Base-by-base conservation (phyloP, 1,139 yeast species). In the Nakaseomyces delphensis region DNA sequence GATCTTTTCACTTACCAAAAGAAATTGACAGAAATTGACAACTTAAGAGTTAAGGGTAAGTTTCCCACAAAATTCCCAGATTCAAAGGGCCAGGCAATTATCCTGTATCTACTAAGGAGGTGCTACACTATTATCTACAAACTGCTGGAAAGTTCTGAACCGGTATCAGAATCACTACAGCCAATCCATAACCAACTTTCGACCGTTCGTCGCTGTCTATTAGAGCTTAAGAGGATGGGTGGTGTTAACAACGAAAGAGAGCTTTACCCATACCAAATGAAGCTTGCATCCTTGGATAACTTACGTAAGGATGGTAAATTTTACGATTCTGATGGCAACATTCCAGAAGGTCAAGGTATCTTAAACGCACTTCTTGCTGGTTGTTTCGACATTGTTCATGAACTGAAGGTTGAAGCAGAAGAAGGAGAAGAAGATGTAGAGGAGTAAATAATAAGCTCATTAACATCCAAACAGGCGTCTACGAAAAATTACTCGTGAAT, bases 301-400 rank as follows among this genome's bases (percentile, higher is more conserved):
- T 64, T 83, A 57, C 76, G 96, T 56, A 73, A 69, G 15, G 97
- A 91, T 60, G 98, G 98, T 27, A 89, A 84, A 67, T 91, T 91
- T 57, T 60, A 60, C 48, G 77, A 83, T 57, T 83, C 86, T 28
- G 86, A 85, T 49, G 84, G 79, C 43, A 83, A 84, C 50, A 81
- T 89, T 32, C 98, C 98, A 6, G 96, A 91, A 63, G 98, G 98
- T 11, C 98, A 91, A 64, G 97, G 96, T 9, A 80, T 95, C 31
- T 70, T 91, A 48, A 87, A 81, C 61, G 95, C 96, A 1, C 66
- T 91, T 48, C 69, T 91, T 40, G 93, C 95, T 2, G 97, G 89
- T 62, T 89, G 97, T 63, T 91, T 86, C 60, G 98, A 91, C 63
- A 82, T 89, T 45, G 71, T 85, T 43, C 89, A 91, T 60, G 98